These are phyloP conservation scores for Backusella circina DNA, from an alignment of 192 early-diverging fungal species.

Conservation along the genomic window DNA sequence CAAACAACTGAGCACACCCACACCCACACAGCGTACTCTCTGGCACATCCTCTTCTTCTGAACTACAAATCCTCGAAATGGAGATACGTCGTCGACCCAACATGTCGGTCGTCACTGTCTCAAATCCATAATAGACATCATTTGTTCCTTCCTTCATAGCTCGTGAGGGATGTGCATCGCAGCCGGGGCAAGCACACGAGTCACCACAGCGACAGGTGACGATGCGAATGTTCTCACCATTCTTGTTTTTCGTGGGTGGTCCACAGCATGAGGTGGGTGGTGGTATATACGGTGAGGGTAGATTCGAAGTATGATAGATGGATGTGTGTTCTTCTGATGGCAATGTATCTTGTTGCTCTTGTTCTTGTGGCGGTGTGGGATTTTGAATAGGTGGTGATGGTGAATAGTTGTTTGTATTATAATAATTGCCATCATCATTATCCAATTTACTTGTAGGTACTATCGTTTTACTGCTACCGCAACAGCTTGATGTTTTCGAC, in stretches of 20 bases:
- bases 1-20: conserved; percentile 52
- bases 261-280: conserved; percentile 16
- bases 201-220: conserved; percentile 41
- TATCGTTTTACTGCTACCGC: not conserved
- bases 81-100: not conserved
- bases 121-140: conserved; percentile 19
- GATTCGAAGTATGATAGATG: not conserved
- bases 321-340: not conserved
- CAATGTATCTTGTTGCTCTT: not conserved
- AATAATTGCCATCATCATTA: not conserved
- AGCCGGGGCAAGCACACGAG: conserved; percentile 35
- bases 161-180: conserved; percentile 34
- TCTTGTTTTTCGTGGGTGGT: conserved; percentile 1
- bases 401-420: not conserved
- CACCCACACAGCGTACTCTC: conserved; percentile 41
- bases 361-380: not conserved
- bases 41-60: not conserved
- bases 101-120: not conserved
- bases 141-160: conserved; percentile 17
- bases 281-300: not conserved
- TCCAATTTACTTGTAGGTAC: not conserved
- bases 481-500: not conserved
- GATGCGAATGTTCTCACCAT: conserved; percentile 16
- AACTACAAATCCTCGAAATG: conserved; percentile 5
- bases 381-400: not conserved